These are phyloP conservation scores for Vaccinium macrocarpon DNA, from an alignment of 148 eudicot species.

Conservation along the genomic window DNA sequence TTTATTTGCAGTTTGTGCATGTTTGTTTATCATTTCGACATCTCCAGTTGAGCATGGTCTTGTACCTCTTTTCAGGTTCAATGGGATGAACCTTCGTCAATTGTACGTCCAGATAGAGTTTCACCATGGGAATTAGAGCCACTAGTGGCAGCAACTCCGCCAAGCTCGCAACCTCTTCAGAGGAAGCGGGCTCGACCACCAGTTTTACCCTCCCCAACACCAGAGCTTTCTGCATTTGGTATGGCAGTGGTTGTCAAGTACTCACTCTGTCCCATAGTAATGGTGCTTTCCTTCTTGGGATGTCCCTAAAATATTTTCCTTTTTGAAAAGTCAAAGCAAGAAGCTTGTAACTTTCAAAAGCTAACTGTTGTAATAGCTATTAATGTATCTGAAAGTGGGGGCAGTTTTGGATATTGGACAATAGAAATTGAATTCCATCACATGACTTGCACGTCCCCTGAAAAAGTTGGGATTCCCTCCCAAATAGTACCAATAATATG, in stretches of 20 bases:
- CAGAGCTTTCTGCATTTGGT: slow-evolving; percentile 63
- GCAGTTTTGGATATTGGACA: not conserved
- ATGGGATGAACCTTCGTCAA: slow-evolving; percentile 95
- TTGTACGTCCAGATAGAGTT: slow-evolving; percentile 78
- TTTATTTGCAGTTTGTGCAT: not conserved
- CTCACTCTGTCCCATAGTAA: not conserved
- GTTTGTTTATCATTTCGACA: not conserved
- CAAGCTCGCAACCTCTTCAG: slow-evolving; percentile 56
- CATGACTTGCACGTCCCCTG: not conserved
- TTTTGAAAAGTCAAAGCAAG: too few relatives aligned
- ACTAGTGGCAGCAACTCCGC: slow-evolving; percentile 52
- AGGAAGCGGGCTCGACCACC: slow-evolving; percentile 72
- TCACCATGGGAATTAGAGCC: slow-evolving; percentile 97
- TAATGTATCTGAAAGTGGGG: not conserved
- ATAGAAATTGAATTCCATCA: not conserved
- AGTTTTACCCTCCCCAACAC: slow-evolving; percentile 46
- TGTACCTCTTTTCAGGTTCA: slow-evolving; percentile 56
- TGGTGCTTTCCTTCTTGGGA: not conserved
- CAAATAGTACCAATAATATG: not conserved
- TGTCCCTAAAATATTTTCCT: too few relatives aligned
- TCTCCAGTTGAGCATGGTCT: not conserved
- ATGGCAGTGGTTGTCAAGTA: slow-evolving; percentile 13
- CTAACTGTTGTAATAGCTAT: too few relatives aligned
- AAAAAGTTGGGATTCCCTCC: not conserved
- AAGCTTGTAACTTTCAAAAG: too few relatives aligned